These are phyloP conservation scores for Fusarium circinatum DNA, from an alignment of 2,329 filamentous ascomycete genomes.

Conservation along the genomic window DNA sequence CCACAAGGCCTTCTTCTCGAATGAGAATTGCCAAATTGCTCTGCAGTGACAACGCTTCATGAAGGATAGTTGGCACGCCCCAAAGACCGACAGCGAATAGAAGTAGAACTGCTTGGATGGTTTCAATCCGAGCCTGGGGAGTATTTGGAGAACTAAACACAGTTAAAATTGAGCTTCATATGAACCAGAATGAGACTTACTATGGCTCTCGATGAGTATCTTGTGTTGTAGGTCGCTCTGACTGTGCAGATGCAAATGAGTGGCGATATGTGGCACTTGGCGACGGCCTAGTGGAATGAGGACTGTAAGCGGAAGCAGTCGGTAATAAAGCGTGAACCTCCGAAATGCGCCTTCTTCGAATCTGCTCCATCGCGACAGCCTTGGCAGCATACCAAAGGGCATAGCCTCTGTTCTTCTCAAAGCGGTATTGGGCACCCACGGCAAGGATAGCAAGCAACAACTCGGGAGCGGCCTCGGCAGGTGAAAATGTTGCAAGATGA, in stretches of 20 bases:
- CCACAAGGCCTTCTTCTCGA: constrained; percentile 65
- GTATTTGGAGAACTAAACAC: constrained; percentile 64
- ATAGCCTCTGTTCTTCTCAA: constrained; percentile 68
- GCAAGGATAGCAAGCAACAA: constrained; percentile 74
- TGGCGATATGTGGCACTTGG: constrained; percentile 67
- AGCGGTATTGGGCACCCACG: constrained; percentile 73
- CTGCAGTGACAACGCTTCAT: constrained; percentile 68
- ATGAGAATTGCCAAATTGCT: constrained; percentile 67
- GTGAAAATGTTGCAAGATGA: constrained; percentile 73
- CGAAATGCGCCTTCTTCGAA: constrained; percentile 65
- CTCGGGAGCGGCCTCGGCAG: constrained; percentile 73
- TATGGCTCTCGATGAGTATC: constrained; percentile 69
- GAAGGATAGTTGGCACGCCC: constrained; percentile 69
- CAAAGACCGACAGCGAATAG: constrained; percentile 70
- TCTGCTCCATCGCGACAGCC: constrained; percentile 67
- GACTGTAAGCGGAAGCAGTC: constrained; percentile 67
- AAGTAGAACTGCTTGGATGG: constrained; percentile 71
- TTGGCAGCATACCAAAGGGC: constrained; percentile 71
- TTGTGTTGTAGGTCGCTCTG: constrained; percentile 65
- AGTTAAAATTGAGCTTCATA: neutral
- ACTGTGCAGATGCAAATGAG: constrained; percentile 67
- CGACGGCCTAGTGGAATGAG: constrained; percentile 68
- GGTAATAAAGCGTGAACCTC: constrained; percentile 67
- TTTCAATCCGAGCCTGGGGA: constrained; percentile 69
- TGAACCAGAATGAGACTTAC: constrained; percentile 52